phyloP scores from a whole-genome alignment of 2,329 filamentous ascomycete species.

The Zymoseptoria brevis region DNA sequence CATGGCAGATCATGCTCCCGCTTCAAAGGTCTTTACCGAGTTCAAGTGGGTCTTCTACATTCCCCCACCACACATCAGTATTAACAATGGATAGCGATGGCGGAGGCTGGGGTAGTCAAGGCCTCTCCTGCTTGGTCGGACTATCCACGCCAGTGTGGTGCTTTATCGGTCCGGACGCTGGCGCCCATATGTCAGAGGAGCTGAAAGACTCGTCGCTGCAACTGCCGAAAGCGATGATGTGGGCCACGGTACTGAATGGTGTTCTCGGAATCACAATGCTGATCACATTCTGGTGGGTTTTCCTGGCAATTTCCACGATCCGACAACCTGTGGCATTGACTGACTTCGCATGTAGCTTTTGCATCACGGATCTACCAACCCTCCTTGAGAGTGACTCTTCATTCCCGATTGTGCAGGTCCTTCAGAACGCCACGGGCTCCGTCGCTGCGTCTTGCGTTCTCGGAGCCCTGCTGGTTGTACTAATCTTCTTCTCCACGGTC shows the following conservation, averaged over 20 bases:
- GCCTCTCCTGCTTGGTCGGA: conserved; percentile 37
- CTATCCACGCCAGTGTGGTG: conserved; percentile 33
- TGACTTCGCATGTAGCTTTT: conserved; percentile 19
- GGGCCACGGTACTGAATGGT: conserved; percentile 33
- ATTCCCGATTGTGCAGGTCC: conserved; percentile 27
- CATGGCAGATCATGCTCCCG: conserved; percentile 25
- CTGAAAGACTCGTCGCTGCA: conserved; percentile 34
- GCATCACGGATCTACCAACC: conserved; percentile 22
- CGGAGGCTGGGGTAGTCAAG: conserved; percentile 36
- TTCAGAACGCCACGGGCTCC: conserved; percentile 26
- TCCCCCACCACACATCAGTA: neutral
- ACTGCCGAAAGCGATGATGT: conserved; percentile 38
- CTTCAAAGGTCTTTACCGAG: conserved; percentile 26
- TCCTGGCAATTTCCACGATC: too few relatives aligned
- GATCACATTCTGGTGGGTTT: conserved; percentile 31
- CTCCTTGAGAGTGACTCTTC: conserved; percentile 20
- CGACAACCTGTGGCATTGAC: conserved; percentile 3
- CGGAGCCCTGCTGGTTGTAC: conserved; percentile 25
- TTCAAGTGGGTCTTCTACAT: conserved; percentile 24
- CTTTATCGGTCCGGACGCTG: conserved; percentile 32
- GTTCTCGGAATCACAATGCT: conserved; percentile 31
- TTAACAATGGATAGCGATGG: conserved; percentile 24
- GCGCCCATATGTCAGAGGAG: conserved; percentile 31
- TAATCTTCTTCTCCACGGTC: conserved; percentile 30
- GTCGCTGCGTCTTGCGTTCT: conserved; percentile 25